Evolutionary conservation across 1,284 basidiomycete species (phyloP), one percentile per base, ranked within the genome.

Genomic region (Fomitopsis pinicola): DNA sequence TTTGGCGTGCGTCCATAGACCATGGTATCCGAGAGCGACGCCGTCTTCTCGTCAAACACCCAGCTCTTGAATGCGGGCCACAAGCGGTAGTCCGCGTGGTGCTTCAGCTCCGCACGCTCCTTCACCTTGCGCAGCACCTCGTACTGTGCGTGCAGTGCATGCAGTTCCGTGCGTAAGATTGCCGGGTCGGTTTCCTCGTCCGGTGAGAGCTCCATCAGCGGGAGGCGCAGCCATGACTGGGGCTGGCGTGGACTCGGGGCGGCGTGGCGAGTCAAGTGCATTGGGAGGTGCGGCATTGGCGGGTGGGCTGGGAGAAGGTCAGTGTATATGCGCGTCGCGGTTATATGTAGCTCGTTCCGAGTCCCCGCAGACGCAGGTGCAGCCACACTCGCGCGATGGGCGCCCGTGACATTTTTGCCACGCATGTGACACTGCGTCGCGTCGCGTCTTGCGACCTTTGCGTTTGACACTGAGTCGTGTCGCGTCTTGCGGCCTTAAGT

Each of bases 21-120:
- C 33, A 22, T 54, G 55, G 36, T 55, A 45, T 46, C 9, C 19
- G 35, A 19, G 36, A 42, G 40, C 22, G 54, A 52, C n/a, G 28
- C 58, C 52, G 35, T n/a, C 36, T 63, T 53, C 52, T 64, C 61
- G 5, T 59, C 56, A 42, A 56, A 59, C 42, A 68, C 45, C 67
- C 67, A 70, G 1, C 62, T 52, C 55, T 67, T 68, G 63, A 69
- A 68, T 15, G 55, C 26, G 42, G 59, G 59, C 66, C 67, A 71
- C 22, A 54, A 59, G 8, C 15, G 28, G 52, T 65, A 66, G 45
- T 68, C 64, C 22, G 44, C 57, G 10, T 54, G 48, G 42, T 70
- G 63, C 46, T 67, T 63, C 40, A 57, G 48, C 28, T 68, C 65
- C 14, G 59, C 59, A 6, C 61, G 62, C 44, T 65, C 57, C 57